A percentile compares a stretch with the other conserved stretches of the same genome.
Conservation (phyloP, 805 yeast genomes). For the Candida ovalis region DNA sequence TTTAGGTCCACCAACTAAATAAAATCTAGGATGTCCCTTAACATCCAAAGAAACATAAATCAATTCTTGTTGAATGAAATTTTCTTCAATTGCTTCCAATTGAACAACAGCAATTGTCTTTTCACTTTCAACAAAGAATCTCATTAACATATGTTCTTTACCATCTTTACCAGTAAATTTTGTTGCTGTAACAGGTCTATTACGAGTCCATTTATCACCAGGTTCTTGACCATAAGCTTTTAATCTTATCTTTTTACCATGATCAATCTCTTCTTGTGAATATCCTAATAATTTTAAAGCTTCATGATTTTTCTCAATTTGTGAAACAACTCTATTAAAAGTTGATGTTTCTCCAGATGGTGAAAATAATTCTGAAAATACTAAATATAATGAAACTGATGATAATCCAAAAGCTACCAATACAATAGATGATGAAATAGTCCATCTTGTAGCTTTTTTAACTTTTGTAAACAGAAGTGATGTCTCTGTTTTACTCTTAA, state of each 20-base stretch:
- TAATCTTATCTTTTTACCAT: constrained; percentile 45
- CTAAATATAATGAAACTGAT: constrained; percentile 63
- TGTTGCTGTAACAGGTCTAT: constrained; percentile 77
- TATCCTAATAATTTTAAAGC: constrained; percentile 54
- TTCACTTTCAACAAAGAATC: constrained; percentile 69
- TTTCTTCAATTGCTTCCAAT: constrained; percentile 73
- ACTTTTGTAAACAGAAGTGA: constrained; percentile 39
- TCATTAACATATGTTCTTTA: constrained; percentile 76
- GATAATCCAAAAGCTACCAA: constrained; percentile 69
- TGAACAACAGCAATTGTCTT: constrained; percentile 64
- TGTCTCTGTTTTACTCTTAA: constrained; percentile 18
- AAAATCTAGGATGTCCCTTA: constrained; percentile 64
- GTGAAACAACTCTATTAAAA: constrained; percentile 78
- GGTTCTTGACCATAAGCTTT: constrained; percentile 78
- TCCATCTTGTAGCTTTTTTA: constrained; percentile 56
- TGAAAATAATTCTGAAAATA: constrained; percentile 74
- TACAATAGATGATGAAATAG: constrained; percentile 58
- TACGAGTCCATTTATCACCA: constrained; percentile 79
- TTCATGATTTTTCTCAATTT: constrained; percentile 63
- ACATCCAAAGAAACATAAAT: constrained; percentile 73
- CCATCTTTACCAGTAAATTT: constrained; percentile 66
- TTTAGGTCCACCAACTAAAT: constrained; percentile 60
- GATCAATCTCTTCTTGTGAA: constrained; percentile 35
- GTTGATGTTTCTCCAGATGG: constrained; percentile 92
- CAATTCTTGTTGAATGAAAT: constrained; percentile 63